These are phyloP conservation scores for Corylus heterophylla DNA, from an alignment of 306 rosid species.

Conservation along the genomic window DNA sequence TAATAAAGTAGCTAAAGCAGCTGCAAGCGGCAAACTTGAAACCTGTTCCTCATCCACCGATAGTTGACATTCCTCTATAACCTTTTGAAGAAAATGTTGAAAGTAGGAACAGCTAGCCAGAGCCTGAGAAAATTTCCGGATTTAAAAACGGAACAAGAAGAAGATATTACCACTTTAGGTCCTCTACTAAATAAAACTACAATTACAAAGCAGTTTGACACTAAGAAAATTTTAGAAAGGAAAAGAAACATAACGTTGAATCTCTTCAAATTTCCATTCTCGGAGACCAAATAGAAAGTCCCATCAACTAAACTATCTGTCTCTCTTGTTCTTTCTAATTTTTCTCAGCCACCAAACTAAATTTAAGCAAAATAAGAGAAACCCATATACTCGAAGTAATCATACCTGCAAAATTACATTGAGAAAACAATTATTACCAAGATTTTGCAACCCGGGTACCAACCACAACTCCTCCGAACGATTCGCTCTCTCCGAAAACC, in stretches of 20 bases:
- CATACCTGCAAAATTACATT: constrained; percentile 86
- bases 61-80: constrained; percentile 46
- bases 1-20: constrained; percentile 58
- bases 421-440: constrained; percentile 77
- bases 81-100: constrained; percentile 54
- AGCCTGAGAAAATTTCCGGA: constrained; percentile 52
- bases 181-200: background rate
- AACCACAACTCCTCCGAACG: constrained; percentile 24
- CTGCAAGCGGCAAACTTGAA: constrained; percentile 64
- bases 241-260: background rate
- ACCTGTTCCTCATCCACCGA: constrained; percentile 34
- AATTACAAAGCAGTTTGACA: background rate
- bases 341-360: background rate
- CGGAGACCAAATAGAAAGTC: background rate
- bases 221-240: background rate
- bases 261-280: background rate
- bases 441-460: constrained; percentile 81
- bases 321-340: constrained; percentile 1
- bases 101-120: constrained; percentile 76
- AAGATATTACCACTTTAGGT: background rate
- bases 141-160: background rate
- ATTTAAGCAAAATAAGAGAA: background rate
- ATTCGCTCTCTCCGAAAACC: constrained; percentile 28
- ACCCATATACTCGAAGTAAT: background rate
- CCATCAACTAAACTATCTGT: background rate